Percentiles rank a stretch among this genome's conserved stretches.
These are phyloP conservation scores for Xylariaceae sp. DNA, from an alignment of 2,329 filamentous ascomycete species.

Conservation along the genomic window DNA sequence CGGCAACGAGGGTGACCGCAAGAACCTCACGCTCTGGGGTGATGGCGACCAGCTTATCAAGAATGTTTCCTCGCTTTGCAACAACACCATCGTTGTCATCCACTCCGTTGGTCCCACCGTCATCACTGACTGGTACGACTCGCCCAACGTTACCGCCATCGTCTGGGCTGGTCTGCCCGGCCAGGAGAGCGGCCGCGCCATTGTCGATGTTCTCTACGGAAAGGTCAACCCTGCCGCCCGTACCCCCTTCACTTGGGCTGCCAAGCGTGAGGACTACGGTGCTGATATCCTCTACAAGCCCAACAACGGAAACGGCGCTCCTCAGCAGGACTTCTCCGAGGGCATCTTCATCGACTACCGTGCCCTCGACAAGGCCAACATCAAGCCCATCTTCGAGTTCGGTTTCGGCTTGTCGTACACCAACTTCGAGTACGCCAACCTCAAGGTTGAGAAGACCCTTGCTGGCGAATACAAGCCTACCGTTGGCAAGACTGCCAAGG, in stretches of 20 bases:
- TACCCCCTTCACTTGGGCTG: conserved; percentile 75
- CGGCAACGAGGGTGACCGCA: conserved; percentile 80
- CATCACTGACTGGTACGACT: conserved; percentile 67
- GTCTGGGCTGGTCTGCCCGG: conserved; percentile 78
- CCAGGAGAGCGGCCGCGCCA: conserved; percentile 74
- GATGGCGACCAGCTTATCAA: conserved; percentile 75
- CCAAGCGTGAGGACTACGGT: conserved; percentile 61
- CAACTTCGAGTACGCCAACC: conserved; percentile 67
- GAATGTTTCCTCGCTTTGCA: conserved; percentile 69
- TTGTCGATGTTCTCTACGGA: conserved; percentile 80
- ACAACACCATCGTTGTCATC: conserved; percentile 88
- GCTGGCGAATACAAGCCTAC: conserved; percentile 53
- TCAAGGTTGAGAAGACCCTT: conserved; percentile 50
- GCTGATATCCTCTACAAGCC: conserved; percentile 61
- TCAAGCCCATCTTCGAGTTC: conserved; percentile 72
- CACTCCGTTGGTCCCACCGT: conserved; percentile 80
- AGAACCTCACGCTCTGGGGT: conserved; percentile 87
- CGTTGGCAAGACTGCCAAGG: conserved; percentile 55
- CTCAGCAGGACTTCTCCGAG: conserved; percentile 70
- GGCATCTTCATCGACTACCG: conserved; percentile 80
- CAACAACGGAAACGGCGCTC: conserved; percentile 61
- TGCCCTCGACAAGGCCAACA: conserved; percentile 62
- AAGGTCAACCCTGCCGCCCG: conserved; percentile 71
- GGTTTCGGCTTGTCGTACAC: conserved; percentile 78
- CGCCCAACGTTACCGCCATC: conserved; percentile 76